phyloP scores from a whole-genome alignment of 441 rosid species.

The Syzygium malaccense region DNA sequence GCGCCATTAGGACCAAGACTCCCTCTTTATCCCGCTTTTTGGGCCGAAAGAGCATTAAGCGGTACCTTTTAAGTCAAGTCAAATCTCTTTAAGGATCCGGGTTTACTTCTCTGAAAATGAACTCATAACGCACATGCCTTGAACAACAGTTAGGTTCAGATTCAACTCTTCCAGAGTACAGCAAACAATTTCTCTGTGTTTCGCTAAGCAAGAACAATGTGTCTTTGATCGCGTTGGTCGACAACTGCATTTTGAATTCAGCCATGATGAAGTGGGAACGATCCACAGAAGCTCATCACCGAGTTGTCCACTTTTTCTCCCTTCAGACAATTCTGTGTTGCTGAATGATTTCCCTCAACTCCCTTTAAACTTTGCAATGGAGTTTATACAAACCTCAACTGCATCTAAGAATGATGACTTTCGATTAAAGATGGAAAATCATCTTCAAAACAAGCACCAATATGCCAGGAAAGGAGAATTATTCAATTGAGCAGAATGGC shows the following conservation, averaged over 20 bases:
- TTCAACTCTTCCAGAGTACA: background rate
- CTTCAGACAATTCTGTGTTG: background rate
- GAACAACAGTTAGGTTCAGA: background rate
- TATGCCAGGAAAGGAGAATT: background rate
- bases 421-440: background rate
- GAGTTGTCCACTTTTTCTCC: background rate
- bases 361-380: background rate
- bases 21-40: background rate
- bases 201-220: background rate
- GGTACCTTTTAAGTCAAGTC: background rate
- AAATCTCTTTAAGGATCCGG: background rate
- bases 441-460: background rate
- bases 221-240: background rate
- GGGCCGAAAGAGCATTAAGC: background rate
- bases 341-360: background rate
- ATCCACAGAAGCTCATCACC: background rate
- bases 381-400: background rate
- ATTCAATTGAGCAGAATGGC: background rate
- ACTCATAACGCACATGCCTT: background rate
- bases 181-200: background rate
- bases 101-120: background rate
- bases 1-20: background rate
- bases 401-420: background rate
- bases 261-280: background rate
- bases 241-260: background rate